Evolutionary conservation across 805 yeast species (phyloP), one percentile per base, ranked within the genome.

Genomic region (Myxozyma monticola): DNA sequence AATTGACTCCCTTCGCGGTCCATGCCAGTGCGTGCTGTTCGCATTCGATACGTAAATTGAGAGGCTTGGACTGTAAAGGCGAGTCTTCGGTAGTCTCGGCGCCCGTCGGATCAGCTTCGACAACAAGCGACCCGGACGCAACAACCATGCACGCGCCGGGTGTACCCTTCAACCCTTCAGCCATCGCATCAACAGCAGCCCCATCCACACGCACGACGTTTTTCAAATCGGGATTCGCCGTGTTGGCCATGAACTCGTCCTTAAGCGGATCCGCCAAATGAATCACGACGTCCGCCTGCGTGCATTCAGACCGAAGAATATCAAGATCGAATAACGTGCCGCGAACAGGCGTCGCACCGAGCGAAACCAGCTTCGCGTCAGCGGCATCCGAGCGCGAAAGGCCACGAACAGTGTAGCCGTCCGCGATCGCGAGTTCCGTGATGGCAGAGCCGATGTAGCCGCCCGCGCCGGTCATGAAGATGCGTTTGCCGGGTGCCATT

Each of bases 281-380:
- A n/a, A 71, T 41, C 12, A 68, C 67, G 7, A 67, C 76, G 46
- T 73, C 77, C 7, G 66, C 45, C 38, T 60, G 61, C 6, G 46
- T 22, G 10, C 71, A 67, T 4, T 60, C 68, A 37, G 63, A 52
- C 20, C 47, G 59, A 12, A 73, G 58, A 1, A 59, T 33, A 0
- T 69, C 72, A 1, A 62, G 26, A 36, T 65, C 66, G 14, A 52
- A 51, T 2, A 73, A 51, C 9, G 53, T 62, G 20, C 76, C 76
- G 15, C 48, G 41, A 20, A 70, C 44, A 4, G 62, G 59, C 36
- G 62, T 54, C 9, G 60, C 63, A 8, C 69, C 73, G n/a, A 61
- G 28, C 6, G 41, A 50, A 7, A 6, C 39, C 43, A 42, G 26
- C 26, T 37, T 14, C 51, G 8, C 46, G 18, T 30, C 46, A n/a